Conservation (phyloP, 352 stramenopile species). For the Globisporangium cylindrosporum region DNA sequence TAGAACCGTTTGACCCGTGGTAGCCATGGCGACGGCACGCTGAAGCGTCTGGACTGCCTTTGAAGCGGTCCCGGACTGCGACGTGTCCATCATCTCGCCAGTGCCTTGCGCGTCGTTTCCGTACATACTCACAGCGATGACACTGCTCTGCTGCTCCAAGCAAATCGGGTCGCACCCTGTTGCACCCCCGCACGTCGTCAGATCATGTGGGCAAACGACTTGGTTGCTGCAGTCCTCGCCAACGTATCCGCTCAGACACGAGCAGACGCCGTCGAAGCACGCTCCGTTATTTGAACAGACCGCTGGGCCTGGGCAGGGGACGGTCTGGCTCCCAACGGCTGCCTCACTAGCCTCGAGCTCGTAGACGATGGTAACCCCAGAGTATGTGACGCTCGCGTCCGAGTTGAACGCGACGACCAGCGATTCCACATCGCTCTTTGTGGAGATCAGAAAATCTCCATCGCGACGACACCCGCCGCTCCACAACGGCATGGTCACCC, state of each 20-base stretch:
- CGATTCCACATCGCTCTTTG: constrained; percentile 23
- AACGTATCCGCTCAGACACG: constrained; percentile 53
- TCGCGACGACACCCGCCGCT: constrained; percentile 46
- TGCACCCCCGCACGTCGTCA: constrained; percentile 25
- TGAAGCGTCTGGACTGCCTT: constrained; percentile 51
- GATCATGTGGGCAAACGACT: constrained; percentile 39
- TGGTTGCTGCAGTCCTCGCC: constrained; percentile 66
- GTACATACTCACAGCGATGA: constrained; percentile 49
- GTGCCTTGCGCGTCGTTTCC: constrained; percentile 55
- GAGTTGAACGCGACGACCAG: constrained; percentile 39
- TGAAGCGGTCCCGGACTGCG: constrained; percentile 34
- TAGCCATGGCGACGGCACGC: constrained; percentile 36
- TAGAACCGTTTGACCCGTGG: constrained; percentile 34
- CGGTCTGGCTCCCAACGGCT: background rate
- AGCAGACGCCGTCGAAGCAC: constrained; percentile 40
- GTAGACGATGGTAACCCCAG: constrained; percentile 46
- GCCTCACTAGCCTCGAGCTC: constrained; percentile 19
- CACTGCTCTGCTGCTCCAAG: constrained; percentile 20
- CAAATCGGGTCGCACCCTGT: constrained; percentile 43
- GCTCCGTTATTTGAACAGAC: constrained; percentile 50
- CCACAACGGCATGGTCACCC: constrained; percentile 29
- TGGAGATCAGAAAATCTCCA: constrained; percentile 39
- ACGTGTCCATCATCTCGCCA: constrained; percentile 51
- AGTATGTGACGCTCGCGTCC: constrained; percentile 39
- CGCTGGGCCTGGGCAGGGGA: constrained; percentile 36